phyloP scores from a whole-genome alignment of 2,329 filamentous ascomycete genomes.

The Fusarium abutilonis region DNA sequence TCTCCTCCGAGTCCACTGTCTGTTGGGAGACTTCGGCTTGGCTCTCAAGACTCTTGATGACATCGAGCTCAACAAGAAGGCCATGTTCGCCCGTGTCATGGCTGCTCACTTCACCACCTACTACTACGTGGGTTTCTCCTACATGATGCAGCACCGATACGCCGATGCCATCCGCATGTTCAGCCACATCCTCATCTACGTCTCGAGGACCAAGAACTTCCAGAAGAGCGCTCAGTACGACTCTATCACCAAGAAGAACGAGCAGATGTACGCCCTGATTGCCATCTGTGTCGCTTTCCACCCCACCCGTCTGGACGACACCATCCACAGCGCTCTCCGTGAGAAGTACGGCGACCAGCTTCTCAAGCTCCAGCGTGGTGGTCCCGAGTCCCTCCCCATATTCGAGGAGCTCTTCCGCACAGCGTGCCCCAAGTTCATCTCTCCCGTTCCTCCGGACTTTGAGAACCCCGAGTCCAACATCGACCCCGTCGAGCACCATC shows the following conservation, averaged over 20 bases:
- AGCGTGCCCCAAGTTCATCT: slow-evolving; percentile 99
- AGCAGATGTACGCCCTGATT: slow-evolving; percentile 99
- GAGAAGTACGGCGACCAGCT: slow-evolving; percentile 99
- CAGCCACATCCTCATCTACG: slow-evolving; percentile 99
- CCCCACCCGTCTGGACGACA: slow-evolving; percentile 96
- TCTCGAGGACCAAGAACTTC: slow-evolving; percentile 99
- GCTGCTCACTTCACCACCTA: slow-evolving; percentile 99
- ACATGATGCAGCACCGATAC: slow-evolving; percentile 99
- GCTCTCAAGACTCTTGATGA: slow-evolving; percentile 99
- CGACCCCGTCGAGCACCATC: slow-evolving; percentile 96
- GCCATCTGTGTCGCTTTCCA: slow-evolving; percentile 99
- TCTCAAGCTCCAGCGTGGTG: slow-evolving; percentile 93
- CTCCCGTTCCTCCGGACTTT: slow-evolving; percentile 94
- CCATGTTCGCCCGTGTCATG: slow-evolving; percentile 99
- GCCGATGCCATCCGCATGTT: slow-evolving; percentile 99
- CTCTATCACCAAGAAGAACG: slow-evolving; percentile 99
- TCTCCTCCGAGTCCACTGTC: slow-evolving; percentile 91
- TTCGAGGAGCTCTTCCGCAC: slow-evolving; percentile 98
- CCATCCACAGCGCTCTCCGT: slow-evolving; percentile 95
- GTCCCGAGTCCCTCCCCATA: slow-evolving; percentile 92
- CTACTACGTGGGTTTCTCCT: slow-evolving; percentile 99
- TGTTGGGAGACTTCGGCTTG: slow-evolving; percentile 97
- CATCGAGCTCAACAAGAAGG: slow-evolving; percentile 99
- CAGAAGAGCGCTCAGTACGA: slow-evolving; percentile 99
- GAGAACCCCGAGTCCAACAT: slow-evolving; percentile 96